Evolutionary conservation across 2,329 filamentous ascomycete species (phyloP).

Genomic region (Magnaporthiopsis poae): DNA sequence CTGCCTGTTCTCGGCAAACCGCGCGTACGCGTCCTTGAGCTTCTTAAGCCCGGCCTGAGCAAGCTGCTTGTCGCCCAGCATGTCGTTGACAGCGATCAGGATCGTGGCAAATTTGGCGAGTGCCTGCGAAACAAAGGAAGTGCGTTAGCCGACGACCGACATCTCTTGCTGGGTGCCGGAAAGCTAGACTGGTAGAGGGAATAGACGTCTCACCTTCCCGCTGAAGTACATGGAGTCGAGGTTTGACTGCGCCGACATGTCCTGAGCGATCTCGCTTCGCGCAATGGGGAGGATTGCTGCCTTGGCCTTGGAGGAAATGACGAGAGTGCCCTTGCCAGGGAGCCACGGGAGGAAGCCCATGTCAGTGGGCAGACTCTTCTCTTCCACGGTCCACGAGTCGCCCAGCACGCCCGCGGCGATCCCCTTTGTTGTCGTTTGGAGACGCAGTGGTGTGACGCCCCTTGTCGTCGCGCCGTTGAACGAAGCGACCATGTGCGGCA

Average conservation of each 20-base stretch:
- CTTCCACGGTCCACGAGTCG: constrained; percentile 68
- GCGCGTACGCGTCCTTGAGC: constrained; percentile 56
- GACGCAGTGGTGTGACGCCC: constrained; percentile 41
- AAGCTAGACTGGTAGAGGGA: no score
- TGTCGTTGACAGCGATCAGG: constrained; percentile 53
- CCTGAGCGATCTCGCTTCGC: constrained; percentile 62
- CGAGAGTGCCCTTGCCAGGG: constrained; percentile 38
- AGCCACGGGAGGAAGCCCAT: constrained; percentile 77
- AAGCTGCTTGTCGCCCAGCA: constrained; percentile 48
- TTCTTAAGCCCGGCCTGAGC: constrained; percentile 48
- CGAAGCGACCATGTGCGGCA: constrained; percentile 75
- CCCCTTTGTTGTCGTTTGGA: constrained; percentile 81
- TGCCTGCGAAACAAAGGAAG: constrained; percentile 31
- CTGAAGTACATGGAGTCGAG: constrained; percentile 86
- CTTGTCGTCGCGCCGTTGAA: constrained; percentile 53
- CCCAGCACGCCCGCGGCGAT: constrained; percentile 61
- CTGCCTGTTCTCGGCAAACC: constrained; percentile 59
- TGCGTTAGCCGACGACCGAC: background rate
- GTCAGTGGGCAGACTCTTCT: constrained; percentile 58
- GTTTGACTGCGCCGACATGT: constrained; percentile 64
- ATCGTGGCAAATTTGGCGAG: constrained; percentile 67
- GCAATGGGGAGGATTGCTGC: constrained; percentile 52
- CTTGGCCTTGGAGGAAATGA: constrained; percentile 30
- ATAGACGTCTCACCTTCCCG: constrained; percentile 56
- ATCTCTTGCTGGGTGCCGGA: no score